A percentile compares a stretch with the other conserved stretches of the same genome.
Conservation (phyloP, 2,329 filamentous ascomycete genomes). For the Penicillium sp. region DNA sequence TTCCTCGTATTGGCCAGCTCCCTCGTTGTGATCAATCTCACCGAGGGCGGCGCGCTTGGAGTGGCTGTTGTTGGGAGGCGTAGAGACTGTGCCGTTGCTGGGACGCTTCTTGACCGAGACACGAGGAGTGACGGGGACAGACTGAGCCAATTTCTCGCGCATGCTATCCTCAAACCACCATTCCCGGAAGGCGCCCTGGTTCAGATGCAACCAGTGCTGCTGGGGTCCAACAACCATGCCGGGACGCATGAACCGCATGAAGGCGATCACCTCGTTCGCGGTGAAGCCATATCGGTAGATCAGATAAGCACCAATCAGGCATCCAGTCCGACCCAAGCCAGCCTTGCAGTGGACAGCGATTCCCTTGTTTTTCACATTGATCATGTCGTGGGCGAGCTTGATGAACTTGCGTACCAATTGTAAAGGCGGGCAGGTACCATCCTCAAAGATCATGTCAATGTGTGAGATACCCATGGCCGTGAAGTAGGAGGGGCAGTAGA, state of each 20-base stretch:
- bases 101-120: conserved; percentile 60
- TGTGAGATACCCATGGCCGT: conserved; percentile 92
- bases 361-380: conserved; percentile 81
- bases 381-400: conserved; percentile 88
- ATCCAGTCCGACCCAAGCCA: conserved; percentile 89
- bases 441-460: conserved; percentile 99
- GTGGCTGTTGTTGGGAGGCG: conserved; percentile 73
- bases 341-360: conserved; percentile 99
- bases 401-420: conserved; percentile 92
- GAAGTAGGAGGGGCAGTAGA: conserved; percentile 97
- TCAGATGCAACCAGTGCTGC: conserved; percentile 97
- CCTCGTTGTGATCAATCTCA: conserved; percentile 80
- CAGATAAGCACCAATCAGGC: conserved; percentile 92
- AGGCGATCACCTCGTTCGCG: conserved; percentile 93
- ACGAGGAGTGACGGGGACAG: conserved; percentile 53
- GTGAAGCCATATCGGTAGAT: conserved; percentile 98
- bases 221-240: conserved; percentile 99
- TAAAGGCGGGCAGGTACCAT: conserved; percentile 89
- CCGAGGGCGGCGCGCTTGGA: conserved; percentile 81
- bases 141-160: conserved; percentile 73
- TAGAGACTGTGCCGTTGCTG: conserved; percentile 68
- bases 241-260: conserved; percentile 98
- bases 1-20: conserved; percentile 58
- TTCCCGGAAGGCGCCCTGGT: conserved; percentile 94
- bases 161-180: conserved; percentile 84